Evolutionary conservation across 768 basidiomycete genomes (phyloP).

Genomic region (Tulasnella sp.): DNA sequence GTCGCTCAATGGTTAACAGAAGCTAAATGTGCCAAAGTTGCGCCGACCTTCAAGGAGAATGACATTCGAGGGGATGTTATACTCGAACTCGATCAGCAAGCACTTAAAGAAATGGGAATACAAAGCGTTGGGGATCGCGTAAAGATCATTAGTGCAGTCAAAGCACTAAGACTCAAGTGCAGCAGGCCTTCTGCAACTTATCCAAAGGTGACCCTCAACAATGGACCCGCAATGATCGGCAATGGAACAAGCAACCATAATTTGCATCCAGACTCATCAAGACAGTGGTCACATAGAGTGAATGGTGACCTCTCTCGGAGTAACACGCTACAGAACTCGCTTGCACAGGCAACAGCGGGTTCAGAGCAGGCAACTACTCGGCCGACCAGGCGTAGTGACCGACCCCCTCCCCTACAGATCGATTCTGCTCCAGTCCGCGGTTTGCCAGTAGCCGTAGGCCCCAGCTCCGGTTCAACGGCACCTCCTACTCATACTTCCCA

Average conservation of each 20-base stretch:
- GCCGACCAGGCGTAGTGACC: conserved; percentile 40
- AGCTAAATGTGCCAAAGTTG: conserved; percentile 58
- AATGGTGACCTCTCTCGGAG: conserved; percentile 12
- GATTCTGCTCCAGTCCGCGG: conserved; percentile 41
- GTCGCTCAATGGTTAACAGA: conserved; percentile 62
- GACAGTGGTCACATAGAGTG: conserved; percentile 16
- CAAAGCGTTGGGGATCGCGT: conserved; percentile 83
- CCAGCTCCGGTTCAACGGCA: conserved; percentile 26
- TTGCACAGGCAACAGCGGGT: neutral
- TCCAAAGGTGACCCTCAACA: conserved; percentile 1
- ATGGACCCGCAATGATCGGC: neutral
- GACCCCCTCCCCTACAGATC: conserved; percentile 76
- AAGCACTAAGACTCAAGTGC: conserved; percentile 53
- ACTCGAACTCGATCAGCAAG: conserved; percentile 77
- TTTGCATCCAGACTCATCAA: conserved; percentile 7
- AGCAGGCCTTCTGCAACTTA: conserved; percentile 14
- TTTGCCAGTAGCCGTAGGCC: conserved; percentile 59
- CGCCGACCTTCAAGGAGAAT: conserved; percentile 59
- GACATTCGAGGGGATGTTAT: conserved; percentile 89
- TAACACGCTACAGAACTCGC: neutral
- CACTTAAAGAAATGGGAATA: conserved; percentile 84
- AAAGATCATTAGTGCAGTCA: conserved; percentile 74
- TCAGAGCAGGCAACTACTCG: conserved; percentile 20
- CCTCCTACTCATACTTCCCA: conserved; percentile 24
- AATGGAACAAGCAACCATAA: conserved; percentile 12